These are phyloP conservation scores for Trichophaea hybrida DNA, from an alignment of 2,329 filamentous ascomycete genomes.

Conservation along the genomic window DNA sequence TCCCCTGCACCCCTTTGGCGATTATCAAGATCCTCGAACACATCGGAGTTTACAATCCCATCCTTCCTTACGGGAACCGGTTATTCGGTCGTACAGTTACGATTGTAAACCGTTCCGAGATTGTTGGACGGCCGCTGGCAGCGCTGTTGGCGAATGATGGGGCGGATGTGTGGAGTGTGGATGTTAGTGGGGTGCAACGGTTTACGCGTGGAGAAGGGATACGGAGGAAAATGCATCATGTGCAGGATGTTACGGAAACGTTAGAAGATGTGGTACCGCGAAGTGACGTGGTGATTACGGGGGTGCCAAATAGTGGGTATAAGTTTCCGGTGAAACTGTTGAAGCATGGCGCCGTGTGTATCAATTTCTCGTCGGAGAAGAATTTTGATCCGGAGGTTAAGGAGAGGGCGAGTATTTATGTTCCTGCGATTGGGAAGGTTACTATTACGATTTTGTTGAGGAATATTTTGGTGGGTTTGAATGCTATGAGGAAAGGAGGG, in stretches of 20 bases:
- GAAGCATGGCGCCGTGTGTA: constrained; percentile 86
- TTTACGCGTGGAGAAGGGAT: constrained; percentile 85
- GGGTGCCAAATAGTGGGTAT: constrained; percentile 74
- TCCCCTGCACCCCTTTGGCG: constrained; percentile 90
- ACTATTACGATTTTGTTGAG: constrained; percentile 83
- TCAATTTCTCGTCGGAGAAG: constrained; percentile 93
- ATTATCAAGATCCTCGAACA: constrained; percentile 96
- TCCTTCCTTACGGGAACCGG: constrained; percentile 81
- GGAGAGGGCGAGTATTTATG: constrained; percentile 91
- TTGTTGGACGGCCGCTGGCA: constrained; percentile 83
- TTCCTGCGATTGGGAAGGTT: constrained; percentile 93
- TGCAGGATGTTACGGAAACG: constrained; percentile 63
- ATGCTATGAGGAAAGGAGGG: not conserved
- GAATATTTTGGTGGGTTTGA: constrained; percentile 37
- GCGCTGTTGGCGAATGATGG: constrained; percentile 92
- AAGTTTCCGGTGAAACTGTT: constrained; percentile 77
- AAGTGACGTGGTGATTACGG: constrained; percentile 88
- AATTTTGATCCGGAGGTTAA: constrained; percentile 87
- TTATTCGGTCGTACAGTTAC: constrained; percentile 89
- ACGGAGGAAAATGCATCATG: constrained; percentile 71
- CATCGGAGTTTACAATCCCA: constrained; percentile 89
- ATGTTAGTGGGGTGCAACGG: constrained; percentile 78
- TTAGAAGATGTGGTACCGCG: constrained; percentile 69
- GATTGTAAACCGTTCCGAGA: constrained; percentile 90
- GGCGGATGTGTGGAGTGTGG: constrained; percentile 86